Evolutionary conservation across 768 basidiomycete genomes (phyloP), one percentile per base, ranked within the genome.

Genomic region (Grammothele lineata): DNA sequence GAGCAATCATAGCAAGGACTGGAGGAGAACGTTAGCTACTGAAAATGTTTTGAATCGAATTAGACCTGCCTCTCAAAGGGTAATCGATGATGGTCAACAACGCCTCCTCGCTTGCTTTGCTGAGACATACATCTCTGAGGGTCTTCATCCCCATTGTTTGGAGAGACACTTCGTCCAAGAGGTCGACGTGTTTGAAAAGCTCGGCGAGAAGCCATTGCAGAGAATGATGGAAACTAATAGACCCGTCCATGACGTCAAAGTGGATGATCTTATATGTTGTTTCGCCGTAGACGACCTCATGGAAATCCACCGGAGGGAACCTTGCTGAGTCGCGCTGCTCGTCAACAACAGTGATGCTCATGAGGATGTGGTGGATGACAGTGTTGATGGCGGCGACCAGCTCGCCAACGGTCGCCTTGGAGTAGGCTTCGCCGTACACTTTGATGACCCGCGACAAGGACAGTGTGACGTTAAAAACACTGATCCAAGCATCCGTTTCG

Each of bases 401-500:
- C 52, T 87, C 78, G 2, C 75, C 70, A 0, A 76, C 65, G 0
- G 72, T 73, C 1, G 80, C 73, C 40, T 71, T 70, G n/a, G 74
- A 66, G 60, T 85, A 95, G 0, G 88, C 85, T 55, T 89, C 88
- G 5, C 93, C 94, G 51, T 92, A 90, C 1, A 85, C 85, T 61
- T 92, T 89, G 70, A 91, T 89, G 33, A 92, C 81, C 36, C 92
- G 83, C 5, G 88, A 87, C 21, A 99, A 69, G 26, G 91, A 93
- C 9, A 95, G 78, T 5, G 92, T 93, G 19, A 97, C 87, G 56
- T 94, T 93, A 67, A 98, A 98, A 12, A 96, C 91, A 57, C 85
- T 89, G 52, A 96, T 91, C 95, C 94, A 96, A 17, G 87, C 86
- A 55, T 99, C 96, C 24, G 87, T 87, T 69, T 99, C 96, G 68